A percentile compares a stretch with the other conserved stretches of the same genome.
These are phyloP conservation scores for Scheffersomyces amazonensis DNA, from an alignment of 805 yeast species.

Conservation along the genomic window DNA sequence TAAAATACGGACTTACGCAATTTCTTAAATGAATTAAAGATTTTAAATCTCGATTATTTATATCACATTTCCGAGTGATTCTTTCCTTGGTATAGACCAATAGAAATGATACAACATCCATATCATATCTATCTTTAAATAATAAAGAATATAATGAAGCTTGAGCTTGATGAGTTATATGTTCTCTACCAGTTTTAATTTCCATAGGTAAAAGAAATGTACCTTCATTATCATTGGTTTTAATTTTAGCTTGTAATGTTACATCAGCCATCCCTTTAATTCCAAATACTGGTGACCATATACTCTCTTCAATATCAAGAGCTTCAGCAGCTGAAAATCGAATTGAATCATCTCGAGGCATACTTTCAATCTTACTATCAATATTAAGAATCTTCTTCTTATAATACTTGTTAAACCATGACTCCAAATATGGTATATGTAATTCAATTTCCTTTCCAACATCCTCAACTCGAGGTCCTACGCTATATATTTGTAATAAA, in stretches of 20 bases:
- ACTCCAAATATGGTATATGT: conserved; percentile 50
- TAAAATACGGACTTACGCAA: conserved; percentile 56
- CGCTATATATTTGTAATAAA: conserved; percentile 51
- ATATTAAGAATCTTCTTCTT: conserved; percentile 12
- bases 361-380: conserved; percentile 20
- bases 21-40: conserved; percentile 73
- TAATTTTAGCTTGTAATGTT: conserved; percentile 61
- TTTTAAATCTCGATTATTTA: conserved; percentile 55
- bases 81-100: conserved; percentile 70
- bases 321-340: conserved; percentile 58
- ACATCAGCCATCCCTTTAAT: conserved; percentile 88
- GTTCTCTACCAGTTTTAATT: conserved; percentile 77
- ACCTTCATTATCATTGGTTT: conserved; percentile 23
- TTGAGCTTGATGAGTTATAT: conserved; percentile 78
- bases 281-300: conserved; percentile 91
- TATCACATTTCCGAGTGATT: conserved; percentile 53
- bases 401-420: conserved; percentile 52
- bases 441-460: conserved; percentile 41
- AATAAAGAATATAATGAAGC: conserved; percentile 77
- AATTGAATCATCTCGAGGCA: conserved; percentile 26
- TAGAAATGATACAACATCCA: conserved; percentile 61
- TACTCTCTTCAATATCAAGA: conserved; percentile 83
- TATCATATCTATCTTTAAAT: conserved; percentile 74
- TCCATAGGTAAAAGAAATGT: conserved; percentile 75
- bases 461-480: conserved; percentile 46